Percentiles rank a stretch among this genome's conserved stretches.
These are phyloP conservation scores for Aspergillus caelatus DNA, from an alignment of 2,329 filamentous ascomycete species.

Conservation along the genomic window DNA sequence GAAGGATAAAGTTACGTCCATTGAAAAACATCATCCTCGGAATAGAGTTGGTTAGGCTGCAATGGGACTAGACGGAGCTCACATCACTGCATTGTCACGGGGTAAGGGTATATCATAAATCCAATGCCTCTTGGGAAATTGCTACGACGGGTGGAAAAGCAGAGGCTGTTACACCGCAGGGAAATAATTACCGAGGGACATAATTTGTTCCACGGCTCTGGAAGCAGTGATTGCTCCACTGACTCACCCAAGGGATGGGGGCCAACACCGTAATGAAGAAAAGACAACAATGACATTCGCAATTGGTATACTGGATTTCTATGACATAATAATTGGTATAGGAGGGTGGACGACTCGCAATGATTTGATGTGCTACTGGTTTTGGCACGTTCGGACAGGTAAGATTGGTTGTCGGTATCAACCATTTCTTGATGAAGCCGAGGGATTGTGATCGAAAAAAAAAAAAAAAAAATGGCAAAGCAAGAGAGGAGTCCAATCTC, in stretches of 20 bases:
- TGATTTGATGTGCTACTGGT: neutral
- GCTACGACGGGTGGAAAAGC: neutral
- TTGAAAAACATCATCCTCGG: neutral
- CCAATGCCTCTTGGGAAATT: neutral
- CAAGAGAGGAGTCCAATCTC: neutral
- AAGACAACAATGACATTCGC: neutral
- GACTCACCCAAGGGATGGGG: neutral
- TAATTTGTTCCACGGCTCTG: neutral
- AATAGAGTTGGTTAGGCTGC: conserved; percentile 5
- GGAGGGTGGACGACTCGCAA: neutral
- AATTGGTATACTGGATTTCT: too few relatives aligned
- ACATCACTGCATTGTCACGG: neutral
- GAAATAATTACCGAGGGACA: conserved; percentile 1
- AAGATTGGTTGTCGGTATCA: neutral
- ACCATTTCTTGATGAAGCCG: neutral
- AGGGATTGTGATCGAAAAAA: neutral
- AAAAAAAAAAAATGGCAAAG: neutral
- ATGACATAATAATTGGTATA: neutral
- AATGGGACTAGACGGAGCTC: neutral
- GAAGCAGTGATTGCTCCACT: neutral
- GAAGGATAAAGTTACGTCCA: neutral
- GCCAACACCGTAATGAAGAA: neutral
- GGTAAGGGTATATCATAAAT: neutral
- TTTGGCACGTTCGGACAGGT: neutral
- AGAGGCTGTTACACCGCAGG: neutral